A percentile compares a stretch with the other conserved stretches of the same genome.
Conservation (phyloP, 2,329 filamentous ascomycete genomes). For the Aspergillus pseudoterreus region DNA sequence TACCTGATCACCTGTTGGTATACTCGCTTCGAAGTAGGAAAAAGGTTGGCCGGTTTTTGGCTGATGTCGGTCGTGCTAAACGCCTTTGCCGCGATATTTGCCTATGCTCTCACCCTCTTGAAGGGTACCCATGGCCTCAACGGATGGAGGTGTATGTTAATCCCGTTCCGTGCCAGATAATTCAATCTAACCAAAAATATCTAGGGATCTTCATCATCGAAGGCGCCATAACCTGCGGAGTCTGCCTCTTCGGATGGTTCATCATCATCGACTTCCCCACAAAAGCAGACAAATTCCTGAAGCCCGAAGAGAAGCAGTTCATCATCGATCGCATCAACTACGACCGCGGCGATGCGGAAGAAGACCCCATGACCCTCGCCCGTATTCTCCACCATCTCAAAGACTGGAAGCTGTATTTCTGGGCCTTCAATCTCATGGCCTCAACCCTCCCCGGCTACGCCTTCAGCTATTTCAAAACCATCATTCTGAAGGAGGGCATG, state of each 20-base stretch:
- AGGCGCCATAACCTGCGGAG: slow-evolving; percentile 26
- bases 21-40: slow-evolving; percentile 33
- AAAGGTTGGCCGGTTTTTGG: slow-evolving; percentile 22
- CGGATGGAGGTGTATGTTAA: slow-evolving; percentile 23
- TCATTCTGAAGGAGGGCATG: slow-evolving; percentile 35
- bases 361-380: slow-evolving; percentile 20
- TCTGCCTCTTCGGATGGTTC: slow-evolving; percentile 30
- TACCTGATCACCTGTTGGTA: slow-evolving; percentile 37
- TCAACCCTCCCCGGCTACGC: slow-evolving; percentile 31
- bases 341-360: slow-evolving; percentile 33
- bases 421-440: slow-evolving; percentile 31
- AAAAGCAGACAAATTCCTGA: slow-evolving; percentile 23
- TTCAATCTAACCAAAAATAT: not conserved
- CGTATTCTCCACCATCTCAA: slow-evolving; percentile 25
- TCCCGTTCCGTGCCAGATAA: not conserved
- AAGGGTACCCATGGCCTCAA: slow-evolving; percentile 24
- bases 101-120: slow-evolving; percentile 32
- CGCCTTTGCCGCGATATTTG: slow-evolving; percentile 35
- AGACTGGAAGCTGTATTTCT: slow-evolving; percentile 37
- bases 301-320: slow-evolving; percentile 20
- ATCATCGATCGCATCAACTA: slow-evolving; percentile 35
- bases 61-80: slow-evolving; percentile 17
- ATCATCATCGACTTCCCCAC: slow-evolving; percentile 41
- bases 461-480: slow-evolving; percentile 36
- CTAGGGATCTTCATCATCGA: slow-evolving; percentile 24